Percentiles rank a stretch among this genome's conserved stretches.
These are phyloP conservation scores for Thecaphora frezii DNA, from an alignment of 1,284 basidiomycete species.

Conservation along the genomic window DNA sequence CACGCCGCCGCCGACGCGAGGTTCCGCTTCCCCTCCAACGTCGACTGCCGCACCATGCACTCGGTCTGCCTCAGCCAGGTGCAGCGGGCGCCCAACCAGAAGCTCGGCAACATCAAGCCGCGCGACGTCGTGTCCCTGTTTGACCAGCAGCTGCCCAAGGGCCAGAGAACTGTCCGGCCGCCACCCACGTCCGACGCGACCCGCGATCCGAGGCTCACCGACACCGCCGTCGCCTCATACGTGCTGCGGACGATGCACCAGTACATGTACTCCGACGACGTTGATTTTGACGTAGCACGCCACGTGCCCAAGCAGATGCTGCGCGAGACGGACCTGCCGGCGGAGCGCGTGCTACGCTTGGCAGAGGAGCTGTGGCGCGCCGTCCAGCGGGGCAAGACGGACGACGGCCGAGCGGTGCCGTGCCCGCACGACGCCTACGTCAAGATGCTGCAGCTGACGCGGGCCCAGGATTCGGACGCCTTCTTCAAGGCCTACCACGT, in stretches of 20 bases:
- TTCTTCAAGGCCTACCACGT: slow-evolving; percentile 43
- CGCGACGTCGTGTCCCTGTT: slow-evolving; percentile 41
- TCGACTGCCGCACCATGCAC: slow-evolving; percentile 53
- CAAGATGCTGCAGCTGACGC: slow-evolving; percentile 48
- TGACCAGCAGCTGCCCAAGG: slow-evolving; percentile 33
- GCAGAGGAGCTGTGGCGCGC: slow-evolving; percentile 43
- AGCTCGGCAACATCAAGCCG: slow-evolving; percentile 38
- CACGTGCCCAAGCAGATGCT: slow-evolving; percentile 42
- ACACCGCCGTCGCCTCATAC: slow-evolving; percentile 47
- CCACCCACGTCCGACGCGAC: neutral
- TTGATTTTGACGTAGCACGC: slow-evolving; percentile 21
- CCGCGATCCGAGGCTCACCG: slow-evolving; percentile 26
- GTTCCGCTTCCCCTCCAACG: slow-evolving; percentile 38
- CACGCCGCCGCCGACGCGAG: slow-evolving; percentile 43
- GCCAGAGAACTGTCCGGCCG: slow-evolving; percentile 7
- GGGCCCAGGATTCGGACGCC: slow-evolving; percentile 25
- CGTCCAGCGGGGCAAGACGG: slow-evolving; percentile 27
- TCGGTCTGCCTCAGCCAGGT: slow-evolving; percentile 44
- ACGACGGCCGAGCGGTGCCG: slow-evolving; percentile 26
- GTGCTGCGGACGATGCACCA: slow-evolving; percentile 43
- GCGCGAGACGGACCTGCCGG: slow-evolving; percentile 39
- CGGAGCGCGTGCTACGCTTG: slow-evolving; percentile 23
- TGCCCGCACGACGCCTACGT: slow-evolving; percentile 54
- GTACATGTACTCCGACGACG: slow-evolving; percentile 47
- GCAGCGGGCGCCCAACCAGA: slow-evolving; percentile 29